Evolutionary conservation across 2,329 filamentous ascomycete genomes (phyloP).

Genomic region (Aureobasidium vineae): DNA sequence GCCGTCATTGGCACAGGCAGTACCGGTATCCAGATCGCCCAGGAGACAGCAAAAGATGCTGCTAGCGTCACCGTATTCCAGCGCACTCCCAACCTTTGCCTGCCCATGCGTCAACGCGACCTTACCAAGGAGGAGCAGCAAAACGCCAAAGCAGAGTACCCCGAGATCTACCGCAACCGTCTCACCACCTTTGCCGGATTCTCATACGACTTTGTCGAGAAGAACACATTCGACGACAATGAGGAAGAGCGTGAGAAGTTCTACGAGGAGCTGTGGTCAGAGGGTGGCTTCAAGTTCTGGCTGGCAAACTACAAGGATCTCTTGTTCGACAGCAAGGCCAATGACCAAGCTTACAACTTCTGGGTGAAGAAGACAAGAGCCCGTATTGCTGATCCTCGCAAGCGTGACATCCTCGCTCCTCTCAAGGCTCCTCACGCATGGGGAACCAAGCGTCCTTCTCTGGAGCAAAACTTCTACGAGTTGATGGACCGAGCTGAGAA

Average conservation of each 20-base stretch:
- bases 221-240: slow-evolving; percentile 52
- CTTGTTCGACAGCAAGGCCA: slow-evolving; percentile 44
- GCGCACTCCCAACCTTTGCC: slow-evolving; percentile 63
- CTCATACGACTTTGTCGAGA: slow-evolving; percentile 55
- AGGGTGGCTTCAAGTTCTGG: slow-evolving; percentile 45
- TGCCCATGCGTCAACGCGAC: slow-evolving; percentile 57
- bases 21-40: slow-evolving; percentile 44
- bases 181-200: slow-evolving; percentile 60
- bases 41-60: slow-evolving; percentile 37
- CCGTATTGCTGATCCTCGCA: slow-evolving; percentile 46
- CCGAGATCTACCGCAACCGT: slow-evolving; percentile 52
- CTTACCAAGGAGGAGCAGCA: slow-evolving; percentile 55
- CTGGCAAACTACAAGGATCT: slow-evolving; percentile 45
- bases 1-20: slow-evolving; percentile 47
- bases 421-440: slow-evolving; percentile 47
- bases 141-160: slow-evolving; percentile 44
- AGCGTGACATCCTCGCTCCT: slow-evolving; percentile 50
- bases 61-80: slow-evolving; percentile 59
- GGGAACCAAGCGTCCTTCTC: slow-evolving; percentile 48
- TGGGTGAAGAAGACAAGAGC: slow-evolving; percentile 48
- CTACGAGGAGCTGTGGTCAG: slow-evolving; percentile 44
- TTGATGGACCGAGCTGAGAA: slow-evolving; percentile 46
- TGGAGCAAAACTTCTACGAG: slow-evolving; percentile 52
- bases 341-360: slow-evolving; percentile 48
- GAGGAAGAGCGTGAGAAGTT: slow-evolving; percentile 46